phyloP scores from a whole-genome alignment of 495 filamentous ascomycete genomes.

The Pyrenula aspistea region DNA sequence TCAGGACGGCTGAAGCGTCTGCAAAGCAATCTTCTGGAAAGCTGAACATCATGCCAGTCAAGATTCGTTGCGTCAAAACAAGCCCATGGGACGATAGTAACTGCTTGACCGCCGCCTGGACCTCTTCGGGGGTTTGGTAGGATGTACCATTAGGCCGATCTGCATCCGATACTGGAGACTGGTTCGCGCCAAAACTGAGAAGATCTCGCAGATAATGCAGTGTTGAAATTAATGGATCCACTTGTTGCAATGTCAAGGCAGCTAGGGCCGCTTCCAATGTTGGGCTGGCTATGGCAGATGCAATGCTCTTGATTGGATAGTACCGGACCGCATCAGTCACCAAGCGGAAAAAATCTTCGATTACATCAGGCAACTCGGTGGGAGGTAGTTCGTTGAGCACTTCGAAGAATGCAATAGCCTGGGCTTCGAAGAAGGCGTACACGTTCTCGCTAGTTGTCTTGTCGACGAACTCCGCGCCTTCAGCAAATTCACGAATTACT shows the following conservation, averaged over 20 bases:
- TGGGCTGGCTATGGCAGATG: conserved; percentile 60
- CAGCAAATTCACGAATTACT: conserved; percentile 88
- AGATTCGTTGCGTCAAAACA: conserved; percentile 65
- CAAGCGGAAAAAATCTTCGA: conserved; percentile 96
- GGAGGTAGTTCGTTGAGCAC: conserved; percentile 79
- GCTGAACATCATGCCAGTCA: conserved; percentile 97
- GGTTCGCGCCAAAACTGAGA: conserved; percentile 71
- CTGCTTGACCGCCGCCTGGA: conserved; percentile 59
- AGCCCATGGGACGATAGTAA: conserved; percentile 64
- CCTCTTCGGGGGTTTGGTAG: conserved; percentile 43
- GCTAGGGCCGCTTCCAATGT: conserved; percentile 80
- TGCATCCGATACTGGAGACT: conserved; percentile 62
- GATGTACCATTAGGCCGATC: conserved; percentile 27
- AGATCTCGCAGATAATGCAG: conserved; percentile 92
- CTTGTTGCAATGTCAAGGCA: conserved; percentile 75
- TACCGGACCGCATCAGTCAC: conserved; percentile 83
- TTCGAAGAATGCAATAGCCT: conserved; percentile 75
- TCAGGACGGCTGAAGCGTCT: conserved; percentile 82
- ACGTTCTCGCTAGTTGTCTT: conserved; percentile 74
- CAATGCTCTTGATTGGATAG: conserved; percentile 72
- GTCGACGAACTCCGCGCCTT: conserved; percentile 75
- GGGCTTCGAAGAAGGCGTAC: conserved; percentile 88
- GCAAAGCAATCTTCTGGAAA: conserved; percentile 92
- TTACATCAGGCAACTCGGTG: conserved; percentile 86
- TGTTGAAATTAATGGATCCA: conserved; percentile 78